Base-by-base conservation (phyloP, 2,329 filamentous ascomycete genomes). In the Fusarium drepaniforme region DNA sequence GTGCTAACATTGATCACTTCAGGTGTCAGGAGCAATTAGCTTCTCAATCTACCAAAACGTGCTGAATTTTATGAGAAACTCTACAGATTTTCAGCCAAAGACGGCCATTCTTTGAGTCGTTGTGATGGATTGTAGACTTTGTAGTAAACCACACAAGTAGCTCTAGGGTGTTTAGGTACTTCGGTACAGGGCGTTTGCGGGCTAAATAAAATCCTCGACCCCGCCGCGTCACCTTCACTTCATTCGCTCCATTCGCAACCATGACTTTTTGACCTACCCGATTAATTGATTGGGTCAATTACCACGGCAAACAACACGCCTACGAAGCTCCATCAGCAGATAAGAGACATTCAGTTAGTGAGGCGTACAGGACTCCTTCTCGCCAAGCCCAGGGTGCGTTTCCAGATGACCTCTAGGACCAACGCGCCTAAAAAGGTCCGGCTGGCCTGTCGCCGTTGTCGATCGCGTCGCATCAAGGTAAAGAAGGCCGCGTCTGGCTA, bases 391-490 rank as follows among this genome's bases (percentile, higher is more conserved):
- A 8, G 6, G 18, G 18, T 13, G 51, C 51, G n/a, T 33, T 30
- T 4, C 33, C 15, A 51, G 38, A 75, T 74, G 65, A 37, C 71
- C 12, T 62, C 59, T 5, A 64, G 62, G 23, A 40, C n/a, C 8
- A 69, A 66, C 9, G 64, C 74, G 15, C 74, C 79, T 1, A 82
- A 82, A 62, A 84, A 85, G 56, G 82, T 84, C 51, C 82, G 82
- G 5, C 72, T 84, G 33, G 83, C 83, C 6, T 84, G 83, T 67
- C 79, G 78, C 23, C 79, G 83, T 60, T 85, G 83, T 70, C 79
- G 83, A 38, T 71, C 74, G 4, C 80, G 83, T 53, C 80, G 82
- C 35, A 80, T 84, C 44, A 84, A 84, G 79, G 82, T 82, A 5
- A 57, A 46, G 21, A 58, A 9, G 4, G 7, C 28, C 21, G 23